Conservation (phyloP, 2,329 filamentous ascomycete species). For the Hysterium pulicare region DNA sequence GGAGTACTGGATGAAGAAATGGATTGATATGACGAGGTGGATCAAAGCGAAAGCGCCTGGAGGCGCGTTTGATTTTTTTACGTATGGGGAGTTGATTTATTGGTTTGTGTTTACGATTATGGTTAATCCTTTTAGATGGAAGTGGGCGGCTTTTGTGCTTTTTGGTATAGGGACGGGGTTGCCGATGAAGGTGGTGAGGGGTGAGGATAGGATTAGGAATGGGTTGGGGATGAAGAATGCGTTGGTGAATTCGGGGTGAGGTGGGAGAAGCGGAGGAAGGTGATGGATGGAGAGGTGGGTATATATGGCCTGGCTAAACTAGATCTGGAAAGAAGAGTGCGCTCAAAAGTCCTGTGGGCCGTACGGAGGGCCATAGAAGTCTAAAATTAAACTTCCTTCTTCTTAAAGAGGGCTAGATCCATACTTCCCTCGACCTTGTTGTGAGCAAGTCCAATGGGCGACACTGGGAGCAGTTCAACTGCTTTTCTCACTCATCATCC, state of each 20-base stretch:
- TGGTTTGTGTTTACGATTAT: conserved; percentile 79
- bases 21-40: conserved; percentile 78
- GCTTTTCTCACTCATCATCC: conserved; percentile 24
- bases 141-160: conserved; percentile 82
- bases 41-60: conserved; percentile 66
- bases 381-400: too few relatives aligned
- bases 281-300: too few relatives aligned
- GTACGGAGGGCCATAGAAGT: too few relatives aligned
- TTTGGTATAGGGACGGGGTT: conserved; percentile 67
- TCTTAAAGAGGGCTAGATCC: too few relatives aligned
- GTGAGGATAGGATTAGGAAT: conserved; percentile 61
- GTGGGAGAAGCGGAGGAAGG: not conserved
- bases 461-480: not conserved
- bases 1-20: conserved; percentile 73
- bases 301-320: too few relatives aligned
- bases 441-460: too few relatives aligned
- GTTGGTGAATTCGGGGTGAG: not conserved
- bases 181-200: conserved; percentile 62
- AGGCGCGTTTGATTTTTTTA: conserved; percentile 84
- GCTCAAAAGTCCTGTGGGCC: too few relatives aligned
- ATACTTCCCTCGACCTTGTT: too few relatives aligned
- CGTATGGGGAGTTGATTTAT: conserved; percentile 78
- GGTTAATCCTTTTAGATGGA: conserved; percentile 85
- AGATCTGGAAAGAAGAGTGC: too few relatives aligned
- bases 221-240: conserved; percentile 43